Evolutionary conservation across 139 green algal genomes (phyloP).

Genomic region (Chlorella sp.): DNA sequence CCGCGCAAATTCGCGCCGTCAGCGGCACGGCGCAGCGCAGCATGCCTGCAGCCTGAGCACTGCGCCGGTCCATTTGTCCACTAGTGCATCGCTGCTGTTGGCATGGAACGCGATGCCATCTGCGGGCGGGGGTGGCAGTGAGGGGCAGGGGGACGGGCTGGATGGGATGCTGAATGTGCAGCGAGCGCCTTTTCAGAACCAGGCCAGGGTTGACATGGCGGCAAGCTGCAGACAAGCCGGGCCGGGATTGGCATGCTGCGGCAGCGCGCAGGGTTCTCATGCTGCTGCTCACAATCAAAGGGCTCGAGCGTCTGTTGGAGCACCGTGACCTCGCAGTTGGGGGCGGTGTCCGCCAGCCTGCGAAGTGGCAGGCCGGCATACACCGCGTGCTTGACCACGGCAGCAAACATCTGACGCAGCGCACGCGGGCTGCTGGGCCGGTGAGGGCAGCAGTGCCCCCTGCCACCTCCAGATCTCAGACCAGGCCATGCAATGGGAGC

Average conservation of each 20-base stretch:
- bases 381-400: no score
- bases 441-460: no score
- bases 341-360: conserved; percentile 8
- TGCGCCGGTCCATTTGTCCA: background rate
- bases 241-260: no score
- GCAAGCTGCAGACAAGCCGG: no score
- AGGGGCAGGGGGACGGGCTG: no score
- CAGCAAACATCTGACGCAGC: background rate
- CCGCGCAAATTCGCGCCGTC: background rate
- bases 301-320: background rate
- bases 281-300: background rate
- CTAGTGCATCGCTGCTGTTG: background rate
- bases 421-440: no score
- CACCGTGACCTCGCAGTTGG: background rate
- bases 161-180: no score
- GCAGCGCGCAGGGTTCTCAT: background rate
- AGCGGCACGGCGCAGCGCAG: no score
- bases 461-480: no score
- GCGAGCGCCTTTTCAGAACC: no score
- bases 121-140: background rate
- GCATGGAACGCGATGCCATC: conserved; percentile 12
- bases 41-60: background rate
- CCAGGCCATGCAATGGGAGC: background rate
- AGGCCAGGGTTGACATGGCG: no score
- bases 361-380: no score